These are phyloP conservation scores for Lenzites betulinus DNA, from an alignment of 768 basidiomycete species.

Conservation along the genomic window DNA sequence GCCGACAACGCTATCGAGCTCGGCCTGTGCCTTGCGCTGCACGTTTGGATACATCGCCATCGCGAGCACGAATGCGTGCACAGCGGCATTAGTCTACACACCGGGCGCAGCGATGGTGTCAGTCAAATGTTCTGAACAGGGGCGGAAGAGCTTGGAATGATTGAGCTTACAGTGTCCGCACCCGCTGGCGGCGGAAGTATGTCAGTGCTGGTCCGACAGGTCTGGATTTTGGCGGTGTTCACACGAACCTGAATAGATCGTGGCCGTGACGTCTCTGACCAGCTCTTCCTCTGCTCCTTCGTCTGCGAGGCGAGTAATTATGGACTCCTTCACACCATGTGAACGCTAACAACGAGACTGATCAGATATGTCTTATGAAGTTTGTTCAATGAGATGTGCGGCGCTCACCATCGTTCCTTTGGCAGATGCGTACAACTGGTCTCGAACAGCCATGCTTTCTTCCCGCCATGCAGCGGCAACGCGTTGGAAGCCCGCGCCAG, in stretches of 20 bases:
- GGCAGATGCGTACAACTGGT: constrained; percentile 60
- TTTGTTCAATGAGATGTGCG: neutral
- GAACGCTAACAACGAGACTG: neutral
- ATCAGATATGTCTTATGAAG: neutral
- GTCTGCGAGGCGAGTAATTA: constrained; percentile 3
- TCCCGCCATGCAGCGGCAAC: constrained; percentile 64
- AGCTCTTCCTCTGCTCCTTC: constrained; percentile 7
- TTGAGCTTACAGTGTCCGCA: constrained; percentile 6
- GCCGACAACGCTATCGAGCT: constrained; percentile 28
- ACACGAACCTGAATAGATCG: constrained; percentile 12
- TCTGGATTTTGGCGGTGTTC: too few relatives aligned
- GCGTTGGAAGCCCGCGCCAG: constrained; percentile 66
- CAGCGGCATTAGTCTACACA: constrained; percentile 21
- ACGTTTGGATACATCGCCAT: constrained; percentile 32
- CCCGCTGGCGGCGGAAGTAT: neutral
- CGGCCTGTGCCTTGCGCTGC: constrained; percentile 28
- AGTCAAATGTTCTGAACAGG: neutral
- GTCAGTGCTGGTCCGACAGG: too few relatives aligned
- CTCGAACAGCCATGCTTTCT: constrained; percentile 65
- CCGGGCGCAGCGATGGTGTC: neutral
- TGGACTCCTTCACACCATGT: constrained; percentile 5
- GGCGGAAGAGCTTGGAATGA: neutral
- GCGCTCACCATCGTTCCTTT: constrained; percentile 56
- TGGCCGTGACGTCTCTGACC: constrained; percentile 6
- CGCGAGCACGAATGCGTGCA: constrained; percentile 29